Evolutionary conservation across 1,139 yeast genomes (phyloP).

Genomic region (Torulaspora pretoriensis): DNA sequence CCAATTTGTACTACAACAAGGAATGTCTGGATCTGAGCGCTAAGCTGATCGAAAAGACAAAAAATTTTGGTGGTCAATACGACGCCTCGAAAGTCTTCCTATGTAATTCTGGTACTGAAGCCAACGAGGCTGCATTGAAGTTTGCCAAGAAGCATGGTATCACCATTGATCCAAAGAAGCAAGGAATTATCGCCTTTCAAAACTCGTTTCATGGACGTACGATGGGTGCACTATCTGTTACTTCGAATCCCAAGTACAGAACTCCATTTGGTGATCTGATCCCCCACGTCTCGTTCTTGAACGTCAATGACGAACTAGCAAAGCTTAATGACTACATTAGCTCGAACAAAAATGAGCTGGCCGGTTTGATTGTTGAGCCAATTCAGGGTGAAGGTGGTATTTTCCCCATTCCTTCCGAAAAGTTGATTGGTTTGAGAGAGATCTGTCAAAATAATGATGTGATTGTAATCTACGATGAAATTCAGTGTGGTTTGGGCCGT

Average conservation of each 20-base stretch:
- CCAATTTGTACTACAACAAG: constrained; percentile 78
- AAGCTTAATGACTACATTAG: constrained; percentile 33
- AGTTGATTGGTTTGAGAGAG: constrained; percentile 60
- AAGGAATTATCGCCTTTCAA: constrained; percentile 77
- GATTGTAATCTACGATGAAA: constrained; percentile 84
- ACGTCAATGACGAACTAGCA: constrained; percentile 29
- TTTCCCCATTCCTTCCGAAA: constrained; percentile 58
- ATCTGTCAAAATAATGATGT: constrained; percentile 70
- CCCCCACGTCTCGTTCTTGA: constrained; percentile 61
- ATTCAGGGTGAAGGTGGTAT: constrained; percentile 98
- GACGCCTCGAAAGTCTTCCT: constrained; percentile 81
- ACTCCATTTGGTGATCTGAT: constrained; percentile 83
- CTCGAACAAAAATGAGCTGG: constrained; percentile 65
- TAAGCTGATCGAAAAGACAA: constrained; percentile 65
- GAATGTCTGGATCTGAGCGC: constrained; percentile 79
- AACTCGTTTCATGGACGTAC: constrained; percentile 94
- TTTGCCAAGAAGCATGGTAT: constrained; percentile 89
- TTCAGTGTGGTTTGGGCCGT: constrained; percentile 95
- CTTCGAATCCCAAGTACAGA: constrained; percentile 90
- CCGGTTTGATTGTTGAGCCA: constrained; percentile 94
- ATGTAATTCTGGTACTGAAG: constrained; percentile 93
- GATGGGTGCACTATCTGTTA: constrained; percentile 87
- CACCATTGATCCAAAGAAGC: constrained; percentile 49
- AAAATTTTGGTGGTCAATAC: constrained; percentile 68
- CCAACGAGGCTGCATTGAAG: constrained; percentile 95